Evolutionary conservation across 257 asterid genomes (phyloP).

Genomic region (Catharanthus roseus): DNA sequence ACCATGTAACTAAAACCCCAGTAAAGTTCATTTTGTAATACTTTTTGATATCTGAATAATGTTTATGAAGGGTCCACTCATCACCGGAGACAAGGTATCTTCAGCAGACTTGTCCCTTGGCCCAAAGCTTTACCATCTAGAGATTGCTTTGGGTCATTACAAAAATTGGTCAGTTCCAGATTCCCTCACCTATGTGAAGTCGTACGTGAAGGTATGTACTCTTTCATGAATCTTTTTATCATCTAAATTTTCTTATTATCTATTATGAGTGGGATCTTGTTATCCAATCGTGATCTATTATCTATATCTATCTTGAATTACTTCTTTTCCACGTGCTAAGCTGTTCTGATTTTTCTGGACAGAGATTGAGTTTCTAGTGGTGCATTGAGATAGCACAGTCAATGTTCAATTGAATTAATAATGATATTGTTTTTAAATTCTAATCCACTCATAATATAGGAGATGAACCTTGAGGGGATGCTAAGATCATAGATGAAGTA

Average conservation of each 20-base stretch:
- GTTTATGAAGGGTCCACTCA: conserved; percentile 59
- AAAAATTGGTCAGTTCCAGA: conserved; percentile 89
- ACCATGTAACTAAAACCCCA: background rate
- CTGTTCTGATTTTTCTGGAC: background rate
- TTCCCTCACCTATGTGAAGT: conserved; percentile 53
- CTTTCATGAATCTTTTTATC: background rate
- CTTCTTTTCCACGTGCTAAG: background rate
- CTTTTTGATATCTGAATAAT: background rate
- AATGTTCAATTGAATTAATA: background rate
- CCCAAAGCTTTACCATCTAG: conserved; percentile 91
- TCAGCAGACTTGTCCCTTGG: conserved; percentile 94
- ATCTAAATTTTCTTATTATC: background rate
- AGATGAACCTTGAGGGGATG: background rate
- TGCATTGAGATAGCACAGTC: background rate
- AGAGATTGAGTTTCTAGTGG: background rate
- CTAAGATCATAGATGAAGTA: background rate
- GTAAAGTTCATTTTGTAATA: background rate
- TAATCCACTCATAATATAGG: background rate
- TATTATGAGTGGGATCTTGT: no score
- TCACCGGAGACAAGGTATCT: conserved; percentile 67
- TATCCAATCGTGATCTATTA: background rate
- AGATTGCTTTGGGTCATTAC: conserved; percentile 72
- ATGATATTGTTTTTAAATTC: background rate
- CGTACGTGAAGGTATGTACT: conserved; percentile 74
- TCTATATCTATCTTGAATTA: no score